Evolutionary conservation across 805 yeast genomes (phyloP), one percentile per base, ranked within the genome.

Genomic region (Pichia rugopelliculosa): DNA sequence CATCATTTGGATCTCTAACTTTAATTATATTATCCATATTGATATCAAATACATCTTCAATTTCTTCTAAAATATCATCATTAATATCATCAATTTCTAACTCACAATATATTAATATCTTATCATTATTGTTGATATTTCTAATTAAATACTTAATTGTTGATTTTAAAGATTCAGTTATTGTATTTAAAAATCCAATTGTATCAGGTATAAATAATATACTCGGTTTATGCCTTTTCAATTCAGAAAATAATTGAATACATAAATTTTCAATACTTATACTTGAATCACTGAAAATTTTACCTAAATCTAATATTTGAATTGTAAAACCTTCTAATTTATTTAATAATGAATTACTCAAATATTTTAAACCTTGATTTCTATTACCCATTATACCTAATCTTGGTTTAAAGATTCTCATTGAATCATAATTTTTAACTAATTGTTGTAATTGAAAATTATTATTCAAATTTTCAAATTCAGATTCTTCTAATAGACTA

Each of bases 361-460:
- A 61, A 61, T 91, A 89, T 53, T 80, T 84, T 58, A 90, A 96
- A 1, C 98, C 99, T 63, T 77, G 77, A 0, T 98, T 97, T 13
- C 72, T 67, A 1, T 70, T 68, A 6, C 98, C 97, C 39, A 79
- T 67, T 3, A 93, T 71, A 24, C 89, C 67, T 27, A 93, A 65
- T 53, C 93, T 77, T 2, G 99, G 99, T 53, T 86, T 78, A 61
- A 82, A 90, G 1, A 86, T 72, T 52, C 97, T 72, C 3, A 93
- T 52, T 15, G 46, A 45, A 37, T 59, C 57, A 36, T 65, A 46
- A 36, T 59, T 68, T 38, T 69, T 64, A 36, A 78, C 61, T 25
- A 84, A 69, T 56, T 87, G 83, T 56, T 86, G 88, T 51, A 77
- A 76, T 10, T 74, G 69, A 64, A 89, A 82, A 0, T 89, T 85